Evolutionary conservation across 2,329 filamentous ascomycete species (phyloP).

Genomic region (Blumeria graminis): DNA sequence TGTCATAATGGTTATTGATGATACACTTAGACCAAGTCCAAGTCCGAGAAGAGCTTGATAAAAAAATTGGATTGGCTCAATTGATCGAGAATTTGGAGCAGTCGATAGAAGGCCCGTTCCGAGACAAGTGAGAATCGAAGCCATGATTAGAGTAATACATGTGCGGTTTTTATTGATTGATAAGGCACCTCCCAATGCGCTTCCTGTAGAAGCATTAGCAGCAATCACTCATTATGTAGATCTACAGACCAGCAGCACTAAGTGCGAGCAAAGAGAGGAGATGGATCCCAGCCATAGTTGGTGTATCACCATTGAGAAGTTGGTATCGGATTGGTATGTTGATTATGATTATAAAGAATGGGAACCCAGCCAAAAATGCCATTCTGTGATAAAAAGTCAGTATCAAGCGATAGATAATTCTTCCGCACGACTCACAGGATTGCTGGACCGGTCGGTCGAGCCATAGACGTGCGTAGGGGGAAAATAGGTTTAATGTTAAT

Average conservation of each 20-base stretch:
- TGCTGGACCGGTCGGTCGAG: not conserved
- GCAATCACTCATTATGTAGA: not conserved
- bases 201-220: not conserved
- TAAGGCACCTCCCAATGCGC: not conserved
- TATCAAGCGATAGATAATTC: not conserved
- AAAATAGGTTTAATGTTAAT: slow-evolving; percentile 2
- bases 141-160: not conserved
- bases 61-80: not conserved
- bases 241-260: slow-evolving; percentile 20
- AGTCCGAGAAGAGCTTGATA: slow-evolving; percentile 2
- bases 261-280: slow-evolving; percentile 32
- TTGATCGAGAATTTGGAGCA: not conserved
- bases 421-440: not conserved
- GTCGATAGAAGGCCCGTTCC: slow-evolving; percentile 1
- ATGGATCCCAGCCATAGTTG: slow-evolving; percentile 30
- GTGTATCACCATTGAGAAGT: slow-evolving; percentile 28
- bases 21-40: not conserved
- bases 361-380: slow-evolving; percentile 27
- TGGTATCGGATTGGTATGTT: slow-evolving; percentile 35
- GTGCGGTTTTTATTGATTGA: slow-evolving; percentile 1
- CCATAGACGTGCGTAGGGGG: not conserved
- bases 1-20: slow-evolving; percentile 1
- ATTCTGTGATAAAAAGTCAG: not conserved
- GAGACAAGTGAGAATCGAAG: not conserved
- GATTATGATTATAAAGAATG: slow-evolving; percentile 32